Evolutionary conservation across 352 stramenopile genomes (phyloP), one percentile per base, ranked within the genome.

Genomic region (Pythium graminicola): DNA sequence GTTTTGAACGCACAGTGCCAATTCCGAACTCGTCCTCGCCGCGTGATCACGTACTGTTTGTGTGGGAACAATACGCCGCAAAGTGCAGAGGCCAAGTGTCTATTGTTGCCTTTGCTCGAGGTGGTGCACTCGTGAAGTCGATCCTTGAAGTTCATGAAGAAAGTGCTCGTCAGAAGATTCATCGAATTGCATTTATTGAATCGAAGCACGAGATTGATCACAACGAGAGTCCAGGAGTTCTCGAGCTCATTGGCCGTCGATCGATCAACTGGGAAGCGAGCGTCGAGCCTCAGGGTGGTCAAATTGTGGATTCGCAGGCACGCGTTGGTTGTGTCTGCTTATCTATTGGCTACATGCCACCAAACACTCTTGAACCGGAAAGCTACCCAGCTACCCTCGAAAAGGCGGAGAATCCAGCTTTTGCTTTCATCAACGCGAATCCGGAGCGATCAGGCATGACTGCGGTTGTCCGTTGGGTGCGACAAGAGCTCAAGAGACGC

Each of bases 251-350:
- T 35, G 84, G 81, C 22, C 76, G 80, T n/a, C 76, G 84, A 41
- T 86, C 84, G 24, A 92, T 94, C 57, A 91, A 94, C 53, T 94
- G 84, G 84, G 84, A 94, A 39, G 77, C 81, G 8, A 90, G 72
- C n/a, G 86, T 81, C 22, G 81, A 93, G 54, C 67, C 82, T 4
- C 78, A 91, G 50, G 84, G 81, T 43, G 81, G 73, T 33, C 84
- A 95, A 49, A 90, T 95, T 41, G 78, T 92, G 22, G 81, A 95
- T 45, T 90, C 80, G 23, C 85, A 95, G 51, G 76, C 76, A 10
- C 81, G 84, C 31, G 84, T 95, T 4, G 85, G 85, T 22, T 95
- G 84, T 43, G 82, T 95, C 6, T 95, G 84, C 49, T 59, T 95
- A 3, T 95, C 84, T 6, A 74, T 91, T 31, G 81, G 81, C 9